Evolutionary conservation across 1,139 yeast species (phyloP).

Genomic region (Debaryomyces nepalensis): DNA sequence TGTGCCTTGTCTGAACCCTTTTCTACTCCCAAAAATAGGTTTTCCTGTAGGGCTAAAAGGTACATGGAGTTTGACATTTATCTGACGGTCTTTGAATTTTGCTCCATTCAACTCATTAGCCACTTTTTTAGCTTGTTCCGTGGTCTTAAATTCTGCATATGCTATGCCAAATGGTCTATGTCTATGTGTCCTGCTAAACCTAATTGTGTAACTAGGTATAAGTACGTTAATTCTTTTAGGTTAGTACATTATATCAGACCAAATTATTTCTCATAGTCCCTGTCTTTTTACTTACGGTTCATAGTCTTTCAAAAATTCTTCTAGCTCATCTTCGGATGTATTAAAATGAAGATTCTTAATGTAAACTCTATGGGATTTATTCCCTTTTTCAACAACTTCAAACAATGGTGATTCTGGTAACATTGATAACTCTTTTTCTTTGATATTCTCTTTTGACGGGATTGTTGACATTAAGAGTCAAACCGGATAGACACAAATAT

Average conservation of each 20-base stretch:
- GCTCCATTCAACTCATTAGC: slow-evolving; percentile 45
- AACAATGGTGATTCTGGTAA: slow-evolving; percentile 11
- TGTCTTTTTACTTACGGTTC: slow-evolving; percentile 21
- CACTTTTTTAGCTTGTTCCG: slow-evolving; percentile 55
- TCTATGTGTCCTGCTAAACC: slow-evolving; percentile 43
- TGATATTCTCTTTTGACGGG: slow-evolving; percentile 3
- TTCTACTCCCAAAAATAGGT: slow-evolving; percentile 9
- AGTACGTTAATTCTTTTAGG: slow-evolving; percentile 42
- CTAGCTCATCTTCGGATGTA: slow-evolving; percentile 51
- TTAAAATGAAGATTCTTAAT: slow-evolving; percentile 46
- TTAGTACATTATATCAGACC: background rate
- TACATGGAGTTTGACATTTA: slow-evolving; percentile 42
- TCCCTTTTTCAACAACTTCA: slow-evolving; percentile 8
- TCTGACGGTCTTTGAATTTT: slow-evolving; percentile 41
- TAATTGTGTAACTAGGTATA: slow-evolving; percentile 59
- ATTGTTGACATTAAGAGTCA: too few relatives aligned
- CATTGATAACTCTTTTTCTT: slow-evolving; percentile 2
- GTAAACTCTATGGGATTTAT: slow-evolving; percentile 26
- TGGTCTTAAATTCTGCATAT: slow-evolving; percentile 60
- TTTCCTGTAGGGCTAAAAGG: slow-evolving; percentile 39
- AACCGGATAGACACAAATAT: background rate
- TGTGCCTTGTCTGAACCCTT: slow-evolving; percentile 1
- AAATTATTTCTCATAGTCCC: too few relatives aligned
- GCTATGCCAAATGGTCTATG: slow-evolving; percentile 65
- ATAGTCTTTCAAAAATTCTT: slow-evolving; percentile 32